Evolutionary conservation across 495 filamentous ascomycete species (phyloP).

Genomic region (Tuber aestivum): DNA sequence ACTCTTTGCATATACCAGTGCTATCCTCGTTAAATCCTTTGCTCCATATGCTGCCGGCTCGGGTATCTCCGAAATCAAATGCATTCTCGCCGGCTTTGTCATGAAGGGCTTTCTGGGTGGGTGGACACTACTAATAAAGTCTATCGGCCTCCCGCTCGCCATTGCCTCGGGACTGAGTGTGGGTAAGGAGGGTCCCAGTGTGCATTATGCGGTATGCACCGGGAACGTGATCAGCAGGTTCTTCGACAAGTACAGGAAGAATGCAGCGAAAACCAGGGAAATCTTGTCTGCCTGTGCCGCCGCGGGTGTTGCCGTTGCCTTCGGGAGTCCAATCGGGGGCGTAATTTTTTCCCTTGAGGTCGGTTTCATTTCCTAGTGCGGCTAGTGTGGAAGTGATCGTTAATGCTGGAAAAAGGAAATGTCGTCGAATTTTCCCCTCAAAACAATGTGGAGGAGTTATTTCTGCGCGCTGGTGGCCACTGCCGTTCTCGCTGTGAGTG

Average conservation of each 20-base stretch:
- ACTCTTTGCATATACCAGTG: constrained; percentile 74
- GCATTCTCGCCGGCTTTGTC: constrained; percentile 97
- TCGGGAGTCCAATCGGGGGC: constrained; percentile 94
- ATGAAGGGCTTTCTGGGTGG: constrained; percentile 97
- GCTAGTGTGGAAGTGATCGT: not conserved
- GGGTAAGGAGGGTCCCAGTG: constrained; percentile 95
- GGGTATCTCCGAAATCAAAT: constrained; percentile 98
- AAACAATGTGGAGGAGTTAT: constrained; percentile 96
- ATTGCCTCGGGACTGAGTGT: constrained; percentile 94
- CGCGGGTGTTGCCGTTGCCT: constrained; percentile 92
- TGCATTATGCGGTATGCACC: constrained; percentile 96
- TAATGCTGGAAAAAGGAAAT: constrained; percentile 58
- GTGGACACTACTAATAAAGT: constrained; percentile 92
- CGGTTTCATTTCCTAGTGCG: constrained; percentile 14
- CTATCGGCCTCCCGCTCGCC: constrained; percentile 79
- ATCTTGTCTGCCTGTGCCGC: constrained; percentile 92
- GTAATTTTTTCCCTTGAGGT: constrained; percentile 92
- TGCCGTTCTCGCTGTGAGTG: constrained; percentile 69
- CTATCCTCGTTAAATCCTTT: constrained; percentile 81
- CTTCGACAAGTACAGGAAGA: constrained; percentile 87
- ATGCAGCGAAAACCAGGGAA: constrained; percentile 90
- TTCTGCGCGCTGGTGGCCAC: constrained; percentile 97
- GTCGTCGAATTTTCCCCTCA: constrained; percentile 95
- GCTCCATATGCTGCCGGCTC: constrained; percentile 96
- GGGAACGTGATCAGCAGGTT: constrained; percentile 93